These are phyloP conservation scores for Chaetomium globosum DNA, from an alignment of 2,329 filamentous ascomycete genomes.

Conservation along the genomic window DNA sequence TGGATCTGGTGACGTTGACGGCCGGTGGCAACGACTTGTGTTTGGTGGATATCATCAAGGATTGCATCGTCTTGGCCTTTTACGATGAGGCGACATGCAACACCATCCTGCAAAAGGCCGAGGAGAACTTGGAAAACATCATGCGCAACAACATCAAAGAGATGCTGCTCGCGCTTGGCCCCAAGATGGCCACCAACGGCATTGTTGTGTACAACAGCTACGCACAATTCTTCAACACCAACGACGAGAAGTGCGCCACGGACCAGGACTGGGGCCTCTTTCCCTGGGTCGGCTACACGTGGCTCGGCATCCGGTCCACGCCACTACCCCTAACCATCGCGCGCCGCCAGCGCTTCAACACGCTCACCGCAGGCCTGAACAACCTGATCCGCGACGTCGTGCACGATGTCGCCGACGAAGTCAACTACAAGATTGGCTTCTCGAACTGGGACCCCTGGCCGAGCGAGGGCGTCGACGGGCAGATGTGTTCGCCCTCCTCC, in stretches of 20 bases:
- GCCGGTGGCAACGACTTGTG: constrained; percentile 12
- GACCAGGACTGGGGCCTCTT: constrained; percentile 16
- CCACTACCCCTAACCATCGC: constrained; percentile 13
- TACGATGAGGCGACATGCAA: constrained; percentile 14
- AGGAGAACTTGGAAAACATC: constrained; percentile 9
- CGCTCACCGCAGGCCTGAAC: constrained; percentile 8
- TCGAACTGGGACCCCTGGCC: constrained; percentile 17
- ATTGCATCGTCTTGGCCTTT: constrained; percentile 14
- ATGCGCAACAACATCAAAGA: constrained; percentile 19
- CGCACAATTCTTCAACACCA: constrained; percentile 13
- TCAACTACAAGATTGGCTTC: constrained; percentile 18
- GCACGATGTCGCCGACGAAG: constrained; percentile 15
- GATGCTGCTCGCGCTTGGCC: constrained; percentile 2
- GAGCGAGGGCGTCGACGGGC: constrained; percentile 6
- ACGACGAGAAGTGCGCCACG: constrained; percentile 14
- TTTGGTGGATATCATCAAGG: constrained; percentile 16
- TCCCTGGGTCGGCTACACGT: constrained; percentile 16
- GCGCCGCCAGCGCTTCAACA: constrained; percentile 17
- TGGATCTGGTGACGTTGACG: constrained; percentile 8
- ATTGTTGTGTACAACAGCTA: constrained; percentile 19
- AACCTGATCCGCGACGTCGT: constrained; percentile 7
- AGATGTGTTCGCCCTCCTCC: constrained; percentile 9
- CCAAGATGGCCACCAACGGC: constrained; percentile 15
- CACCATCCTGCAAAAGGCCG: constrained; percentile 6
- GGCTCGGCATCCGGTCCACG: constrained; percentile 12